Conservation (phyloP, 306 rosid species). For the Cyamopsis tetragonoloba region DNA sequence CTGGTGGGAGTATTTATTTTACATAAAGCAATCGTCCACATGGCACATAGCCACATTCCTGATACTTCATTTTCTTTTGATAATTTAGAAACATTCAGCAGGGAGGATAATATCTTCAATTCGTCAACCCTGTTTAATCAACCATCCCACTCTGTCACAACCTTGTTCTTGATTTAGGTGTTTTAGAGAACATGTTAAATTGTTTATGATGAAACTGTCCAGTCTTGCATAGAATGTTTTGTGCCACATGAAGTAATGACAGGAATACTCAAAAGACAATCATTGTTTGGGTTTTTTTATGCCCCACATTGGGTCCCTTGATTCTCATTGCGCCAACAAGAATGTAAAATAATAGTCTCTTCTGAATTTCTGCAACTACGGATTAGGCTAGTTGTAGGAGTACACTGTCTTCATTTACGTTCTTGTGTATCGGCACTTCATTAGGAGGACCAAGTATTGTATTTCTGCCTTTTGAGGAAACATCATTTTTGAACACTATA, state of each 20-base stretch:
- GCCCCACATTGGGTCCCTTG: not conserved
- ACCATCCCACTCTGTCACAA: not conserved
- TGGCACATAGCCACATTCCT: not conserved
- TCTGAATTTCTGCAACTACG: not conserved
- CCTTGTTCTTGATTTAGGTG: not conserved
- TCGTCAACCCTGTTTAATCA: not conserved
- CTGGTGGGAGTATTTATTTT: too few relatives aligned
- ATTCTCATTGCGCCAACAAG: constrained; percentile 1
- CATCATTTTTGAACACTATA: not conserved
- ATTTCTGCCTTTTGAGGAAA: not conserved
- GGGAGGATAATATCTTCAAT: not conserved
- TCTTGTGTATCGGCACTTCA: not conserved
- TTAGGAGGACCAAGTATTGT: not conserved
- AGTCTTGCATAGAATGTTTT: not conserved
- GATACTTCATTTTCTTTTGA: not conserved
- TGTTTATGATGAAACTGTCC: not conserved
- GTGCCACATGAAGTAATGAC: not conserved
- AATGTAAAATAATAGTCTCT: not conserved
- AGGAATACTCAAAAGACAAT: not conserved
- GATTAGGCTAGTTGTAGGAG: not conserved
- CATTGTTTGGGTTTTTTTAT: not conserved
- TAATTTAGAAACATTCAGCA: not conserved
- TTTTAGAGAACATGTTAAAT: constrained; percentile 3
- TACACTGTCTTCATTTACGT: not conserved
- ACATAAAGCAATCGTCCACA: not conserved